Conservation (phyloP, 257 asterid genomes). For the Solanum virginianum region DNA sequence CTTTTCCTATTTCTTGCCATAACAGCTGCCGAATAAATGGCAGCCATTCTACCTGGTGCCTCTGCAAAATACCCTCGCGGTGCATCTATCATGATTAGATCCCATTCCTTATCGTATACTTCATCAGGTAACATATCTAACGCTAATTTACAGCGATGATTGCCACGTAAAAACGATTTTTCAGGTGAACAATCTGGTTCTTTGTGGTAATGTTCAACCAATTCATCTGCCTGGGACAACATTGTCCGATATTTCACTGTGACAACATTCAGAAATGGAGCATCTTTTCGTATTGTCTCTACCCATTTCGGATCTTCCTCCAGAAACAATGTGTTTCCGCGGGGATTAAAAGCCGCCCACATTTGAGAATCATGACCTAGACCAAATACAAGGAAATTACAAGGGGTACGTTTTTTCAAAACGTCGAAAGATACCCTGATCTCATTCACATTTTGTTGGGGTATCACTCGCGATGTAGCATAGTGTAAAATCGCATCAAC, state of each 20-base stretch:
- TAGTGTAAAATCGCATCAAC: constrained; percentile 19
- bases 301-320: constrained; percentile 89
- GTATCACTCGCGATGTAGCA: constrained; percentile 16
- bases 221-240: constrained; percentile 43
- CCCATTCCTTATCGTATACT: constrained; percentile 80
- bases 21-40: constrained; percentile 77
- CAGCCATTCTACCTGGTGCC: constrained; percentile 94
- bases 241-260: constrained; percentile 56
- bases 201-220: constrained; percentile 17
- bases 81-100: constrained; percentile 82
- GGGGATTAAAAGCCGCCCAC: constrained; percentile 73
- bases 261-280: constrained; percentile 47
- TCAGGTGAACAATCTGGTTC: constrained; percentile 47
- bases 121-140: constrained; percentile 54
- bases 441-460: constrained; percentile 17
- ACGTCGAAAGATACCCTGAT: constrained; percentile 23
- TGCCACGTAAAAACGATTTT: constrained; percentile 48
- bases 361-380: constrained; percentile 83
- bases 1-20: constrained; percentile 65
- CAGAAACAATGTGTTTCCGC: constrained; percentile 63
- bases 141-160: constrained; percentile 54
- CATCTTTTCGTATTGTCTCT: constrained; percentile 36
- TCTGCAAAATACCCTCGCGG: constrained; percentile 73
- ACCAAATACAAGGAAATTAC: constrained; percentile 75
- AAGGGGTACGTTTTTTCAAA: constrained; percentile 20